Conservation (phyloP, 2,329 filamentous ascomycete genomes). For the Hypoxylon sp. region DNA sequence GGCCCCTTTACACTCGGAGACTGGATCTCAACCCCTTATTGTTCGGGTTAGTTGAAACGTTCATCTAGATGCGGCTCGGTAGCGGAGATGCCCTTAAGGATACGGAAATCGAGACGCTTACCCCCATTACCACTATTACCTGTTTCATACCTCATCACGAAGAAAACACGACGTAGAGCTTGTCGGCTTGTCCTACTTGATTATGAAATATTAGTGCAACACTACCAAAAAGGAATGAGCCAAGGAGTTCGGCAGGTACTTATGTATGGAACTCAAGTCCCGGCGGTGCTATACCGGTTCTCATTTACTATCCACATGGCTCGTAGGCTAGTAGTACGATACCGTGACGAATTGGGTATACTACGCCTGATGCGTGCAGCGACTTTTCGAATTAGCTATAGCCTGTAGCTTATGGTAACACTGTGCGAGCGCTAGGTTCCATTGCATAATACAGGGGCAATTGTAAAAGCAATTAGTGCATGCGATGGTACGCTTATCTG, state of each 20-base stretch:
- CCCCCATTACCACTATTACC: constrained; percentile 1
- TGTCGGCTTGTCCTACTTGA: background rate
- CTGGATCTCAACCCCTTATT: constrained; percentile 9
- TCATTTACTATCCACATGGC: constrained; percentile 15
- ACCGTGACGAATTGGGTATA: constrained; percentile 8
- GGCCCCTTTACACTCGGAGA: constrained; percentile 3
- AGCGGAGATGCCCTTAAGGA: background rate
- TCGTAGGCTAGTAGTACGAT: constrained; percentile 16
- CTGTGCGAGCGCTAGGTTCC: constrained; percentile 12
- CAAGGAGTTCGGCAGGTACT: constrained; percentile 6
- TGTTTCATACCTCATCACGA: constrained; percentile 16
- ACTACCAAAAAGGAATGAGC: constrained; percentile 15
- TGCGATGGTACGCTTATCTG: constrained; percentile 8
- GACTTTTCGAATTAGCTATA: constrained; percentile 1
- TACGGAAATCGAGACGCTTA: background rate
- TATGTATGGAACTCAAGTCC: constrained; percentile 4
- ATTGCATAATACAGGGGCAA: constrained; percentile 3
- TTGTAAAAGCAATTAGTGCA: constrained; percentile 1
- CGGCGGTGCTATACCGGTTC: background rate
- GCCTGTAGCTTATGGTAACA: constrained; percentile 6
- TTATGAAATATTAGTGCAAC: constrained; percentile 10
- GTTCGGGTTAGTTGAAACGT: background rate
- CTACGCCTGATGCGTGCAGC: constrained; percentile 6
- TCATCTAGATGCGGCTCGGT: background rate
- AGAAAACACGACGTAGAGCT: background rate